Evolutionary conservation across 129 eudicot species (phyloP), one percentile per base, ranked within the genome.

Genomic region (Centaurea solstitialis): DNA sequence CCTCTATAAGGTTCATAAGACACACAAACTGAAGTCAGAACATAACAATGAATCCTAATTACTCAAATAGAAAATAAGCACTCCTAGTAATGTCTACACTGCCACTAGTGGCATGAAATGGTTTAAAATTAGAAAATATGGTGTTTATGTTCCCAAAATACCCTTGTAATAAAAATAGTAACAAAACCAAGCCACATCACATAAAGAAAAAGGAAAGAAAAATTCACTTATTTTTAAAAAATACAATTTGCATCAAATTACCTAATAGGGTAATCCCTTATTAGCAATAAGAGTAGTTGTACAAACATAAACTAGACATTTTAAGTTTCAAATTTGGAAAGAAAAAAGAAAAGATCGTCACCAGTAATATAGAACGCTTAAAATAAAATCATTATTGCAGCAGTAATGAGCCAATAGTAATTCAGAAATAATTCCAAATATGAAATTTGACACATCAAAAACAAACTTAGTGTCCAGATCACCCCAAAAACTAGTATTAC

Each of bases 1-100:
- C 68, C 90, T 89, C 99, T 95, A 76, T 12, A 28, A 28, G 0
- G 71, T 57, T 35, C 65, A 75, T 3, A 61, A 11, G 10, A 76
- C 21, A 72, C 28, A 62, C 8, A 24, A 74, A 69, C 66, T 38
- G 6, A 23, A 83, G 38, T n/a, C 28, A 72, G 61, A 20, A 73
- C 28, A 70, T 57, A 12, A 57, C 65, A 57, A 18, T 37, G 22
- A 13, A 64, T 64, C 12, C 30, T 64, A 64, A 64, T 21, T 9
- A 20, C 5, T 6, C 30, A 64, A 64, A 64, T 3, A 64, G 22
- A 21, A 20, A 20, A 62, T 21, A 22, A 20, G 68, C 26, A 20
- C 30, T 57, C 9, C 21, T 64, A 21, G 22, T 22, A 21, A 64
- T 22, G 22, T 22, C 4, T 10, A 64, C 22, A 20, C 68, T 21